Evolutionary conservation across 2,329 filamentous ascomycete genomes (phyloP).

Genomic region (Ascochyta rabiei): DNA sequence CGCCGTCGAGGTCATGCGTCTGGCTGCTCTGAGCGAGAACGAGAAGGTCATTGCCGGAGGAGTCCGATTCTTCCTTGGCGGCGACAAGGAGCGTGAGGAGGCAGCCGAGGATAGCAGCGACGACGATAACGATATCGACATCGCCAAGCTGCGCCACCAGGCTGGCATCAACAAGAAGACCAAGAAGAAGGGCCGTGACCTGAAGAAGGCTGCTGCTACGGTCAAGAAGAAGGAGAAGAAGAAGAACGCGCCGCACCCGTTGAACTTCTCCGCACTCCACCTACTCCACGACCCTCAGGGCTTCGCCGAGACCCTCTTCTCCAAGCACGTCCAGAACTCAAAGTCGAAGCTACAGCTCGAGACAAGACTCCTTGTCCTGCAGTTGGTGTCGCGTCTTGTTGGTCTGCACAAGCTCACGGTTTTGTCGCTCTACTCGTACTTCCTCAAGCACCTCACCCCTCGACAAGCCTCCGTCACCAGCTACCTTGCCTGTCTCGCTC

Average conservation of each 20-base stretch:
- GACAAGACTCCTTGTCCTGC: constrained; percentile 85
- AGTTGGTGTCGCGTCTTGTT: constrained; percentile 87
- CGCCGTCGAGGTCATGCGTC: constrained; percentile 97
- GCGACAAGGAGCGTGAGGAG: constrained; percentile 94
- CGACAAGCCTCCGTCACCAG: constrained; percentile 89
- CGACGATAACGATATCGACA: constrained; percentile 73
- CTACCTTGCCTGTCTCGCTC: constrained; percentile 89
- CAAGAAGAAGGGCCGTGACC: constrained; percentile 79
- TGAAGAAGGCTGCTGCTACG: constrained; percentile 81
- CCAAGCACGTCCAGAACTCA: constrained; percentile 85
- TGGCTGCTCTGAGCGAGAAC: constrained; percentile 85
- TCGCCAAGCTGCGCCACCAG: constrained; percentile 83
- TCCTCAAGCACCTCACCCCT: constrained; percentile 86
- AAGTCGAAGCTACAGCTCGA: constrained; percentile 87
- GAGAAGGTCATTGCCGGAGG: constrained; percentile 90
- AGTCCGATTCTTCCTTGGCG: constrained; percentile 92
- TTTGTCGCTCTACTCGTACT: constrained; percentile 92
- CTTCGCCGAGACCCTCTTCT: constrained; percentile 88
- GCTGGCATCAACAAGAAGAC: constrained; percentile 95
- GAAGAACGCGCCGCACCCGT: constrained; percentile 82
- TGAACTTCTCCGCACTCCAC: constrained; percentile 97
- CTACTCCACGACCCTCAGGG: constrained; percentile 92
- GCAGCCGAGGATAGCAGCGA: constrained; percentile 81
- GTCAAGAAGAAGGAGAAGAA: constrained; percentile 82
- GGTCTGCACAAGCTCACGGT: constrained; percentile 92